Evolutionary conservation across 2,329 filamentous ascomycete genomes (phyloP).

Genomic region (Didymella pomorum): DNA sequence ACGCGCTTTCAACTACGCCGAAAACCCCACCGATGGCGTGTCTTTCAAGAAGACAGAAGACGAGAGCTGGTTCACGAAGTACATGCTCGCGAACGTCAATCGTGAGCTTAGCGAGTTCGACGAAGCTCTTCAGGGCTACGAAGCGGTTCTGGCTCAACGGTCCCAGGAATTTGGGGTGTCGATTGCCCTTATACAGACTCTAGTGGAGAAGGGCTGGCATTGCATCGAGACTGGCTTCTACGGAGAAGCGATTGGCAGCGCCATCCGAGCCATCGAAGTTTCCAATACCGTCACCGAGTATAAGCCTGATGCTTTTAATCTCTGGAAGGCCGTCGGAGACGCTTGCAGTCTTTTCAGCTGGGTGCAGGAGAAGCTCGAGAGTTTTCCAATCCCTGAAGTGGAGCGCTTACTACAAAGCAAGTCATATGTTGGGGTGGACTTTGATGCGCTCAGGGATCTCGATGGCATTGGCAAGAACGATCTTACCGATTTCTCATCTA

Average conservation of each 20-base stretch:
- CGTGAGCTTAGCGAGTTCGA: slow-evolving; percentile 91
- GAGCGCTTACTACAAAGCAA: slow-evolving; percentile 63
- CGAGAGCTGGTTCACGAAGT: slow-evolving; percentile 93
- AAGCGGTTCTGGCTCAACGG: slow-evolving; percentile 72
- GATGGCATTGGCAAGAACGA: slow-evolving; percentile 67
- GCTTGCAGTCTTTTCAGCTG: slow-evolving; percentile 84
- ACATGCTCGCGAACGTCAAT: slow-evolving; percentile 95
- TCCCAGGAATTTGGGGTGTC: slow-evolving; percentile 84
- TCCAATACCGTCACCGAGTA: slow-evolving; percentile 68
- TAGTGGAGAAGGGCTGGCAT: slow-evolving; percentile 81
- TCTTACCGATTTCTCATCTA: slow-evolving; percentile 34
- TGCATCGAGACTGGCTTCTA: slow-evolving; percentile 85
- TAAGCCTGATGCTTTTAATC: slow-evolving; percentile 80
- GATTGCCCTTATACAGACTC: slow-evolving; percentile 86
- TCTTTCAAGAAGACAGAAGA: slow-evolving; percentile 62
- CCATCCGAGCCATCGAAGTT: slow-evolving; percentile 72
- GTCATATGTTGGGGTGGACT: slow-evolving; percentile 60
- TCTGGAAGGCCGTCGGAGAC: slow-evolving; percentile 93
- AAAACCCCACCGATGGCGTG: slow-evolving; percentile 72
- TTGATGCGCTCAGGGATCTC: slow-evolving; percentile 69
- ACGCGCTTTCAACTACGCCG: slow-evolving; percentile 87
- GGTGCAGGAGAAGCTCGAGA: slow-evolving; percentile 71
- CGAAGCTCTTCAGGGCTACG: slow-evolving; percentile 79
- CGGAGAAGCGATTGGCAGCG: slow-evolving; percentile 78
- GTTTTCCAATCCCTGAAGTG: slow-evolving; percentile 69